A percentile compares a stretch with the other conserved stretches of the same genome.
Evolutionary conservation across 805 yeast species (phyloP).

Genomic region (Lipomyces spencermartinsiae): DNA sequence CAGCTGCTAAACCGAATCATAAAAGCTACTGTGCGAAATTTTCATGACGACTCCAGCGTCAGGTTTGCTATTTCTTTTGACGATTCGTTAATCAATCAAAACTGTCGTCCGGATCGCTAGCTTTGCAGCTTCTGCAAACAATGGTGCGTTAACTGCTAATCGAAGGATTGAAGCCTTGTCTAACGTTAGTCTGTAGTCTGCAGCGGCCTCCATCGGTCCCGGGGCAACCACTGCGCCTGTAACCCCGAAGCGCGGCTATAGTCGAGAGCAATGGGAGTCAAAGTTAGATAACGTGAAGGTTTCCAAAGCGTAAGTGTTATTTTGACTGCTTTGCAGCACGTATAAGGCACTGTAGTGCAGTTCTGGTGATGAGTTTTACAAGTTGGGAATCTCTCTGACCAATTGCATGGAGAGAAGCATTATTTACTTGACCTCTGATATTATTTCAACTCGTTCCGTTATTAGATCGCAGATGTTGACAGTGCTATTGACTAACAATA

Average conservation of each 20-base stretch:
- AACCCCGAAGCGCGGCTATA: constrained; percentile 27
- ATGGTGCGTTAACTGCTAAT: constrained; percentile 14
- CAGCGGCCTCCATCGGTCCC: constrained; percentile 15
- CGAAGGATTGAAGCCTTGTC: background rate
- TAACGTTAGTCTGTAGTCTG: constrained; percentile 15
- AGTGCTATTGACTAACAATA: background rate
- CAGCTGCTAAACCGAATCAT: background rate
- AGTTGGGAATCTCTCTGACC: constrained; percentile 44
- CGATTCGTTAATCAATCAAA: constrained; percentile 1
- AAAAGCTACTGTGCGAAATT: background rate
- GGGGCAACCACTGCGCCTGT: background rate
- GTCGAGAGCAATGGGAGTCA: constrained; percentile 43
- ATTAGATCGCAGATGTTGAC: constrained; percentile 7
- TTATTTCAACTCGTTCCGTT: constrained; percentile 1
- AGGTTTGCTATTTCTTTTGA: constrained; percentile 2
- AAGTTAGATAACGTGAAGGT: constrained; percentile 40
- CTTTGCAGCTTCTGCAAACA: constrained; percentile 15
- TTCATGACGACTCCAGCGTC: background rate
- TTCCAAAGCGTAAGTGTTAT: constrained; percentile 35
- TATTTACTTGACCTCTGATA: constrained; percentile 35
- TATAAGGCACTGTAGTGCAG: background rate
- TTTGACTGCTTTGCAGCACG: background rate
- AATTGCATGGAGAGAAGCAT: constrained; percentile 34
- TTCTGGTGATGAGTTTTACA: constrained; percentile 33
- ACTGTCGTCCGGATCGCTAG: constrained; percentile 19